phyloP scores from a whole-genome alignment of 148 eudicot species.

The Arbutus unedo region DNA sequence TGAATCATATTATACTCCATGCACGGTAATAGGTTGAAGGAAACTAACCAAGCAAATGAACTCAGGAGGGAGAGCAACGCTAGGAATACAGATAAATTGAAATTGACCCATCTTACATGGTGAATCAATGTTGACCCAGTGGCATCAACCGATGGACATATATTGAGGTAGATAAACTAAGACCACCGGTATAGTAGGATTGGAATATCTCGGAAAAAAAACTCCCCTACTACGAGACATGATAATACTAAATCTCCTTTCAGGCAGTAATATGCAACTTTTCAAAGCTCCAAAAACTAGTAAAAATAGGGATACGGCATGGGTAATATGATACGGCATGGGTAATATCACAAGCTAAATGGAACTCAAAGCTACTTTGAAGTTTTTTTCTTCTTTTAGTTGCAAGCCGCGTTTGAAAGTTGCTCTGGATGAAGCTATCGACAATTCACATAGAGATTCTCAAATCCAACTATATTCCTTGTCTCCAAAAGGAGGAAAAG shows the following conservation, averaged over 20 bases:
- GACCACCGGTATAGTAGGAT: neutral
- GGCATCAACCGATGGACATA: neutral
- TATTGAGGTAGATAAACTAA: neutral
- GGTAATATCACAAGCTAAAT: neutral
- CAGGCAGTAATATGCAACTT: neutral
- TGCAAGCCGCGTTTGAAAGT: neutral
- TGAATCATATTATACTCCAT: neutral
- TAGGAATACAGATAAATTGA: neutral
- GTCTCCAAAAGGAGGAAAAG: neutral
- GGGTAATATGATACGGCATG: neutral
- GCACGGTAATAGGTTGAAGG: neutral
- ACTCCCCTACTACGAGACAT: neutral
- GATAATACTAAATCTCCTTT: neutral
- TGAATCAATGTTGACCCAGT: neutral
- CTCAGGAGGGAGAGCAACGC: neutral
- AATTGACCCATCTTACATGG: neutral
- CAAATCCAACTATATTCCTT: neutral
- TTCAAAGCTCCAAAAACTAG: neutral
- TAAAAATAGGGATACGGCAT: neutral
- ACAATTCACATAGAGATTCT: neutral
- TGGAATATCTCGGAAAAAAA: neutral
- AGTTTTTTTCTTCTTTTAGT: neutral
- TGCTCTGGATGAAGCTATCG: slow-evolving; percentile 1
- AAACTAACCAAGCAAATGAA: neutral
- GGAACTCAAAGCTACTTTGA: neutral